phyloP scores from a whole-genome alignment of 768 basidiomycete genomes.

The Boletus speciosus region DNA sequence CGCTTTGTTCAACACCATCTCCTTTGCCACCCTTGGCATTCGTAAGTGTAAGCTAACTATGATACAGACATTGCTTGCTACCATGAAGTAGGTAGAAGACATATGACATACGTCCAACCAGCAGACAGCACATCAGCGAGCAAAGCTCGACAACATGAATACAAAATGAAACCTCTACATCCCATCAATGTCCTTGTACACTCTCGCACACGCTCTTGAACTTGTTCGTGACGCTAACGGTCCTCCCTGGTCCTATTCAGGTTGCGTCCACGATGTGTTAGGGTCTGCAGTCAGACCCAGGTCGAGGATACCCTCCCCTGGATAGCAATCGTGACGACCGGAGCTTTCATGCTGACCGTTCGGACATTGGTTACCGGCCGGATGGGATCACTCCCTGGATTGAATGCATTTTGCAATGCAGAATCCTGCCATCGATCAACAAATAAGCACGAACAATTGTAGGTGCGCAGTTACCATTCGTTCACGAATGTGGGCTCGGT shows the following conservation, averaged over 20 bases:
- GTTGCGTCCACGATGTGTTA: not conserved
- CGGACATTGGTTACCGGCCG: not conserved
- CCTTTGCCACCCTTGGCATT: not conserved
- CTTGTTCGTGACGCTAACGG: too few species aligned
- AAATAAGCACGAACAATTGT: not conserved
- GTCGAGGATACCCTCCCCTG: slow-evolving; percentile 20
- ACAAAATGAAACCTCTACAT: not conserved
- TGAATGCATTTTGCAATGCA: not conserved
- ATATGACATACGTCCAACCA: not conserved
- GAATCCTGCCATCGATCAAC: not conserved
- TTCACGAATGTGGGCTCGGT: slow-evolving; percentile 4
- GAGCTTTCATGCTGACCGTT: slow-evolving; percentile 10
- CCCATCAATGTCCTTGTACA: not conserved
- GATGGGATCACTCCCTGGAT: not conserved
- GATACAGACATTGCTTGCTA: not conserved
- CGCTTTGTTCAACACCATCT: not conserved
- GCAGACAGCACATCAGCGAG: not conserved
- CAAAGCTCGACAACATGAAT: not conserved
- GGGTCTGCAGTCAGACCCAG: not conserved
- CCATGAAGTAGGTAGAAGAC: not conserved
- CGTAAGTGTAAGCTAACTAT: not conserved
- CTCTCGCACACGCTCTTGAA: not conserved
- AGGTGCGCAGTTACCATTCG: slow-evolving; percentile 2
- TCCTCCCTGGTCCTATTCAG: not conserved
- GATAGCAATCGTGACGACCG: not conserved